phyloP scores from a whole-genome alignment of 1,139 yeast species.

The Nakaseomyces sp. region DNA sequence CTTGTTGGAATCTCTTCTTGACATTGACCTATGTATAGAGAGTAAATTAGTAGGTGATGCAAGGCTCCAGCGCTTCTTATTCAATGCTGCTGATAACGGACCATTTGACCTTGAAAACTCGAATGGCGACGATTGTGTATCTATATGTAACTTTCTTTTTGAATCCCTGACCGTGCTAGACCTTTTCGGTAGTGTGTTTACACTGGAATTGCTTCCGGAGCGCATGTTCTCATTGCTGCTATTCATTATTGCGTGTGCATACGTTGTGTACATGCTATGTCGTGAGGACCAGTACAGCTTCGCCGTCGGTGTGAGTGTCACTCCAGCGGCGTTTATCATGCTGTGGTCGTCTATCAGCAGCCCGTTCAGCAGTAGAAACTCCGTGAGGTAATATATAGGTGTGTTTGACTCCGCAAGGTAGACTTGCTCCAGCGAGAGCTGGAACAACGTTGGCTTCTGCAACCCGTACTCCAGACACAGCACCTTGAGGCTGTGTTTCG shows the following conservation, averaged over 20 bases:
- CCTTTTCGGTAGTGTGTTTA: background rate
- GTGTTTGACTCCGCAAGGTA: constrained; percentile 19
- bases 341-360: constrained; percentile 23
- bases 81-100: constrained; percentile 1
- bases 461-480: constrained; percentile 10
- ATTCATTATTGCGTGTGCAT: constrained; percentile 2
- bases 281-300: constrained; percentile 44
- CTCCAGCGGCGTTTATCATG: constrained; percentile 9
- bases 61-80: constrained; percentile 5
- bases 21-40: constrained; percentile 1
- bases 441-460: constrained; percentile 42
- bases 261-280: constrained; percentile 28
- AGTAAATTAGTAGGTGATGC: constrained; percentile 4
- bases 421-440: constrained; percentile 51
- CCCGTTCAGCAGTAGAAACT: constrained; percentile 63
- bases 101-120: background rate
- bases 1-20: constrained; percentile 2
- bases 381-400: constrained; percentile 60
- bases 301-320: constrained; percentile 13
- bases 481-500: constrained; percentile 36
- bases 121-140: constrained; percentile 2
- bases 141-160: constrained; percentile 1
- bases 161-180: background rate
- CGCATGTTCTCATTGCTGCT: background rate
- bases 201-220: background rate